phyloP scores from a whole-genome alignment of 768 basidiomycete species.

The Holtermannia corniformis region DNA sequence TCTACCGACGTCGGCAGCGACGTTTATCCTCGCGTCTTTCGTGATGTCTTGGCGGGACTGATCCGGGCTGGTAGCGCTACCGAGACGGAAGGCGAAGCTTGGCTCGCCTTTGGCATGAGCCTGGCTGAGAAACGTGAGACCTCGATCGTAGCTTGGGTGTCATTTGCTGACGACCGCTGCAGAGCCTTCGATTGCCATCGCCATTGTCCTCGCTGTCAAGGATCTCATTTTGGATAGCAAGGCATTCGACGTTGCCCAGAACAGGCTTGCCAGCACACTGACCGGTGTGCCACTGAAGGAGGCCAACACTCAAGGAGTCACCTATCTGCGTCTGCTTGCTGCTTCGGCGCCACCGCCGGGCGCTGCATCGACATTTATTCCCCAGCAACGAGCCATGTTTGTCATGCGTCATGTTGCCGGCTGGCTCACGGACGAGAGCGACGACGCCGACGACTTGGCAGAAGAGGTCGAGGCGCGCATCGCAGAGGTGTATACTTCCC shows the following conservation, averaged over 20 bases:
- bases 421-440: slow-evolving; percentile 62
- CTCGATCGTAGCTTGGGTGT: background rate
- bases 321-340: slow-evolving; percentile 57
- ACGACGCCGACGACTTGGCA: slow-evolving; percentile 47
- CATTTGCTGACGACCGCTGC: background rate
- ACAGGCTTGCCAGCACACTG: slow-evolving; percentile 76
- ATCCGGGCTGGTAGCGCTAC: slow-evolving; percentile 52
- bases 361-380: slow-evolving; percentile 71
- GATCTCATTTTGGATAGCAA: slow-evolving; percentile 52
- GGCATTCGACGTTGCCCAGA: slow-evolving; percentile 51
- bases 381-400: slow-evolving; percentile 75
- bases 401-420: slow-evolving; percentile 70
- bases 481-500: slow-evolving; percentile 59
- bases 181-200: slow-evolving; percentile 65
- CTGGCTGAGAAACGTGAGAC: slow-evolving; percentile 55
- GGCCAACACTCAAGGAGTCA: slow-evolving; percentile 61
- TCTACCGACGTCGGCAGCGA: slow-evolving; percentile 9
- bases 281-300: slow-evolving; percentile 56
- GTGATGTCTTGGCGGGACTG: slow-evolving; percentile 51
- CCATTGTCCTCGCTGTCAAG: slow-evolving; percentile 56
- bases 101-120: slow-evolving; percentile 62
- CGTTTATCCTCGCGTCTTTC: slow-evolving; percentile 52
- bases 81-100: slow-evolving; percentile 60
- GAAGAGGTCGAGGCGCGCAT: slow-evolving; percentile 73
- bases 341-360: slow-evolving; percentile 68